Base-by-base conservation (phyloP, 495 filamentous ascomycete genomes). In the Tuber magnatum region DNA sequence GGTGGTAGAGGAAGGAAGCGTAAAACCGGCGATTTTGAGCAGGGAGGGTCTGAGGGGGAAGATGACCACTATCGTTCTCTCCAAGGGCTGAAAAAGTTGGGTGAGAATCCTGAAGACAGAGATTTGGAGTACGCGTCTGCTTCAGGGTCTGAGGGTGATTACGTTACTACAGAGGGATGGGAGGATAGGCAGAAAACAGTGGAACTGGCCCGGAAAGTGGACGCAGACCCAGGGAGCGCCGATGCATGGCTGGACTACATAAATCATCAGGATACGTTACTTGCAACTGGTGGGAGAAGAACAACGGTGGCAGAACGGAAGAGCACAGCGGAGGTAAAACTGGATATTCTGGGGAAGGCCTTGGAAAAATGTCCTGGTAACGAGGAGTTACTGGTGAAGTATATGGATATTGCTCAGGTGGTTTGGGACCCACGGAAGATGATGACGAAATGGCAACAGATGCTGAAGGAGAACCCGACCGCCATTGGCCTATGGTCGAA, bases 281-380 rank as follows among this genome's bases (percentile, higher is more conserved):
- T 94, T 22, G 79, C 79, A 78, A 82, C 76, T 81, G 83, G 85
- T 39, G 81, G 76, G 28, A 83, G 83, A 65, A 81, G 85, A 35
- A 82, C 88, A 16, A 91, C 88, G 1, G 82, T 83, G 65, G 89
- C 90, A 5, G 92, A 97, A 76, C 84, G 82, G 39, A 86, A 85
- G 73, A 90, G 89, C 72, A 87, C 91, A 39, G 91, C 93, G 32
- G 92, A 92, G 76, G 88, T 97, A 48, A 94, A 91, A 76, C 77
- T 97, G 3, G 91, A 90, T 0, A 87, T 97, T n/a, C 93, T 93
- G 78, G 89, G 92, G 71, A 90, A 93, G 74, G 93, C 94, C 6
- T 83, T 97, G 9, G 83, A 85, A 46, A 88, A 90, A 72, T 85
- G 81, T 9, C 71, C 83, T 5, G 77, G 85, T 5, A 81, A 86